Evolutionary conservation across 805 yeast species (phyloP), one percentile per base, ranked within the genome.

Genomic region (Candida schatavii): DNA sequence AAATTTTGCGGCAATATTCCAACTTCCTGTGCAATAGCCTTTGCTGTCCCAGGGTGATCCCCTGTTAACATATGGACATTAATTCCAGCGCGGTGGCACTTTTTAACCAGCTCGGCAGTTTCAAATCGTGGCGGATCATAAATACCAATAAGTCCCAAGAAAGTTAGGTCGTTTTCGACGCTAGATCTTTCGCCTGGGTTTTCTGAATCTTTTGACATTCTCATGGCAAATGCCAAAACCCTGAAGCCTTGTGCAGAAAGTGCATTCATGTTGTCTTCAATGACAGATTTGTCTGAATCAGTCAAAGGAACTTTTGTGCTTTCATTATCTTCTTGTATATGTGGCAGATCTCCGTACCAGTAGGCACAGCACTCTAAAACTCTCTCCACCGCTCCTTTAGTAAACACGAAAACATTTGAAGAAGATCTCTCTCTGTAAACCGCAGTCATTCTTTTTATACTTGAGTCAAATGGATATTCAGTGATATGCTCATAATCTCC

Each of bases 51-150:
- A 7, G 84, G 85, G 53, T 83, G 88, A 57, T 85, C 91, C 47
- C 91, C 91, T 15, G 91, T 85, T 31, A 85, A 74, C 91, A 85
- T 85, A 51, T 81, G 88, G 35, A 85, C 90, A 48, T 81, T 78
- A 50, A 85, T 81, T 46, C 91, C 91, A 13, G 91, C 91, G 37
- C 60, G 68, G 55, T 83, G 88, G 60, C 90, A 84, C 45, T 66
- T 59, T 51, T 74, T 75, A 18, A 85, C 90, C 4, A 86, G 76
- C 10, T 68, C 76, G 9, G 79, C 76, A 13, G 88, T 78, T 64
- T 85, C 90, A 10, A 68, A 65, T 52, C 91, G 72, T 43, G 91
- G 91, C 15, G 91, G 91, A 58, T 85, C 91, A 55, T 85, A 84
- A 49, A 85, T 83, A 46, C 91, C 91, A 51, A 83, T 79, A 18